phyloP scores from a whole-genome alignment of 371 early-diverging fungal genomes.

The Haplosporangium sp. region DNA sequence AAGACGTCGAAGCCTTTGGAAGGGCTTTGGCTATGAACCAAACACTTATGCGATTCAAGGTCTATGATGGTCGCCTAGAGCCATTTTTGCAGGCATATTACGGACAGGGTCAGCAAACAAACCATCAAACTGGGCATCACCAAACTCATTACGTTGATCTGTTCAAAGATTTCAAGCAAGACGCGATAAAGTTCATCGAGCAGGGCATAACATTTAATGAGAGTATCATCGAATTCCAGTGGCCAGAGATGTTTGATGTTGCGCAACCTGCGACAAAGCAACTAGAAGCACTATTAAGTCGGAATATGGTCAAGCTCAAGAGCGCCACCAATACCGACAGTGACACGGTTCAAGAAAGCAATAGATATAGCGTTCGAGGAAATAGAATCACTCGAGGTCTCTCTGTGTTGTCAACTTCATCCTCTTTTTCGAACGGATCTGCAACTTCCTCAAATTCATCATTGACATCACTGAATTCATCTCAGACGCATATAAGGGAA shows the following conservation, averaged over 20 bases:
- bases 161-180: constrained; percentile 34
- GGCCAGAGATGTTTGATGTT: constrained; percentile 46
- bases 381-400: constrained; percentile 22
- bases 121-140: background rate
- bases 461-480: constrained; percentile 12
- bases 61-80: constrained; percentile 23
- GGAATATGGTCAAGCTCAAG: constrained; percentile 21
- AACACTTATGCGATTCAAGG: constrained; percentile 36
- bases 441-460: constrained; percentile 26
- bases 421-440: constrained; percentile 17
- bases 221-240: constrained; percentile 32
- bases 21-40: constrained; percentile 30
- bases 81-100: constrained; percentile 28
- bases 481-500: background rate
- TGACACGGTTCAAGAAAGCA: background rate
- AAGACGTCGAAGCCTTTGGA: constrained; percentile 27
- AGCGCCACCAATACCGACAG: background rate
- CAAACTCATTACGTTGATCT: constrained; percentile 27
- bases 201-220: constrained; percentile 28
- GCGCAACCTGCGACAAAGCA: constrained; percentile 30
- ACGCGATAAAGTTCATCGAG: constrained; percentile 31
- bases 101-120: constrained; percentile 8
- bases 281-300: constrained; percentile 15
- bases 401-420: constrained; percentile 31
- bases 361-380: background rate